Conservation (phyloP, 495 filamentous ascomycete species). For the Chaetomium fimeti region DNA sequence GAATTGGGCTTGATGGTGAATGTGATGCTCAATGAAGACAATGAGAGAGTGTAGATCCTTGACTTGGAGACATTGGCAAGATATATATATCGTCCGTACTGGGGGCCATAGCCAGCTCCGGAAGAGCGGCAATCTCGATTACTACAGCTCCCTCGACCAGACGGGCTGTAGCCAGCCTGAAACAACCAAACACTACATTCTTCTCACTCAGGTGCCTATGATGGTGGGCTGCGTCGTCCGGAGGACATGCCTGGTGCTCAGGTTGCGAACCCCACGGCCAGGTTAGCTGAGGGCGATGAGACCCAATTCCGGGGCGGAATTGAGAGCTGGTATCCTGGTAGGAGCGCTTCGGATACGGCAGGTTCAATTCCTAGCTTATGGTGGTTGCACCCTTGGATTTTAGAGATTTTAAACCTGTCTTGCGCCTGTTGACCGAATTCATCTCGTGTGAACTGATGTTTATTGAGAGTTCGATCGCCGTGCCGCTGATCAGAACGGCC, state of each 20-base stretch:
- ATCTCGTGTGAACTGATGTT: too few relatives aligned
- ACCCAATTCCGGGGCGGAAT: background rate
- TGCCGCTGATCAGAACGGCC: too few relatives aligned
- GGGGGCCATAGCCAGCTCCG: background rate
- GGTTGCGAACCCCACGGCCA: background rate
- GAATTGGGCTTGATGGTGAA: background rate
- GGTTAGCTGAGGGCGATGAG: background rate
- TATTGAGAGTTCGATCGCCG: too few relatives aligned
- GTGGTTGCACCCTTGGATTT: too few relatives aligned
- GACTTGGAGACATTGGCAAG: background rate
- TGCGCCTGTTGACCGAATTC: too few relatives aligned
- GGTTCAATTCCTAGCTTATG: too few relatives aligned
- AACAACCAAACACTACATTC: background rate
- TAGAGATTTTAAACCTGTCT: too few relatives aligned
- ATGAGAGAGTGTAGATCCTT: background rate
- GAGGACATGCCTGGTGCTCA: background rate
- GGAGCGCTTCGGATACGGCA: too few relatives aligned
- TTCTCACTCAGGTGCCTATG: background rate
- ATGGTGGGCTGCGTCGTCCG: background rate
- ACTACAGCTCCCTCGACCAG: background rate
- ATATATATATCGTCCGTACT: background rate
- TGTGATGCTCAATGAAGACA: background rate
- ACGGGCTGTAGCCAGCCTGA: background rate
- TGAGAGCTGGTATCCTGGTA: background rate
- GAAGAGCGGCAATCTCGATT: background rate